phyloP scores from a whole-genome alignment of 2,329 filamentous ascomycete genomes.

The Nigrograna mackinnonii region DNA sequence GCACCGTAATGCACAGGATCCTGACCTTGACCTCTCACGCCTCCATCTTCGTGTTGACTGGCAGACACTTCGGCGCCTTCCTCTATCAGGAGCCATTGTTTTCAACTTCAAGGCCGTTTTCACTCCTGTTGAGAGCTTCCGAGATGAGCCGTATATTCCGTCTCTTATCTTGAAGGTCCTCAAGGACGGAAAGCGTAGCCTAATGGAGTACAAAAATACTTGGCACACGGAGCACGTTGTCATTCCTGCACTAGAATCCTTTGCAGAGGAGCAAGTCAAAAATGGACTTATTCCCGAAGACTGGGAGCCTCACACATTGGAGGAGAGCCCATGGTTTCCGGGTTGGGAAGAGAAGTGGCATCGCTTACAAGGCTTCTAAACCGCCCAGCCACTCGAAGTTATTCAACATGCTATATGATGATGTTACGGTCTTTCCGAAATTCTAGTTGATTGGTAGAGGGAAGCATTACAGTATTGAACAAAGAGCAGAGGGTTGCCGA shows the following conservation, averaged over 20 bases:
- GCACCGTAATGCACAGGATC: constrained; percentile 62
- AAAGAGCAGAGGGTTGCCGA: neutral
- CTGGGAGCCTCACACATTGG: constrained; percentile 71
- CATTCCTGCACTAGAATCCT: constrained; percentile 66
- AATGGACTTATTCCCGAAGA: constrained; percentile 61
- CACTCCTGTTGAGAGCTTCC: constrained; percentile 71
- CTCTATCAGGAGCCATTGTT: constrained; percentile 73
- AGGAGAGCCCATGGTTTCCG: constrained; percentile 75
- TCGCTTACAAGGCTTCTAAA: constrained; percentile 63
- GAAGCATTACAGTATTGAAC: too few species aligned
- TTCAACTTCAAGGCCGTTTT: constrained; percentile 93
- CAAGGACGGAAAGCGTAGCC: constrained; percentile 68
- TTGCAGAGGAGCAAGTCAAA: constrained; percentile 67
- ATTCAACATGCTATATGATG: too few species aligned
- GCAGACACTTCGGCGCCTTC: constrained; percentile 81
- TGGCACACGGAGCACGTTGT: constrained; percentile 78
- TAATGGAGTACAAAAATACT: constrained; percentile 82
- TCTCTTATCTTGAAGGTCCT: constrained; percentile 69
- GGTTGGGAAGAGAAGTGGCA: constrained; percentile 79
- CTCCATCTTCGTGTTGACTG: constrained; percentile 79
- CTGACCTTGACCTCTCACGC: constrained; percentile 59
- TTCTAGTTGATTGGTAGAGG: too few species aligned
- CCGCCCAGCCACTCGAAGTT: too few species aligned
- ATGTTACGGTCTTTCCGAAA: too few species aligned
- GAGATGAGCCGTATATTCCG: constrained; percentile 74